Percentiles rank a stretch among this genome's conserved stretches.
Conservation (phyloP, 140 eudicot genomes). For the Ambrosia hybrid region DNA sequence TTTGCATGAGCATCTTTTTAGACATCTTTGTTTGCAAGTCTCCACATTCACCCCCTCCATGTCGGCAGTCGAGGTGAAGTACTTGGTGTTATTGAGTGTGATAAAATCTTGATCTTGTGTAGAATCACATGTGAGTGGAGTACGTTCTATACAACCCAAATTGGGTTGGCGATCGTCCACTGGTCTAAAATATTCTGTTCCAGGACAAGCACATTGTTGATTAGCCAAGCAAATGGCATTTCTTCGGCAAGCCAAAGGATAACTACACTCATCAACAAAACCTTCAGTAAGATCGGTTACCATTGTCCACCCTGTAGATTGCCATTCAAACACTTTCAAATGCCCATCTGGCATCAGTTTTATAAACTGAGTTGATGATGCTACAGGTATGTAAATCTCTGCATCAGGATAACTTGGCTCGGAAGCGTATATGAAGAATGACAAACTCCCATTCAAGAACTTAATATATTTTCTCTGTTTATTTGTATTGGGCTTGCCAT, state of each 20-base stretch:
- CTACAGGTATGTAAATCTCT: not conserved
- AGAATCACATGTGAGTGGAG: conserved; percentile 16
- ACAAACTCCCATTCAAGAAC: conserved; percentile 18
- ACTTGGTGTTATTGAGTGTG: not conserved
- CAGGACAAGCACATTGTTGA: conserved; percentile 20
- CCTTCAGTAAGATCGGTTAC: not conserved
- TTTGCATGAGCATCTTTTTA: conserved; percentile 33
- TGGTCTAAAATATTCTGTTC: not conserved
- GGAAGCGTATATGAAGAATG: not conserved
- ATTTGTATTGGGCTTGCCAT: too few species aligned
- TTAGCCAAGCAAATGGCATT: conserved; percentile 26
- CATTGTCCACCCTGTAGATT: not conserved
- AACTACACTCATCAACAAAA: conserved; percentile 1
- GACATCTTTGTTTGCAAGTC: conserved; percentile 31
- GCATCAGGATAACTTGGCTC: not conserved
- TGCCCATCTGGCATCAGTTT: conserved; percentile 32
- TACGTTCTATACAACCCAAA: conserved; percentile 19
- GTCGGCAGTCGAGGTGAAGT: not conserved
- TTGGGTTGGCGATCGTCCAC: conserved; percentile 2
- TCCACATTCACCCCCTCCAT: conserved; percentile 17
- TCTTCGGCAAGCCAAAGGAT: conserved; percentile 24
- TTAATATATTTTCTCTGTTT: not conserved
- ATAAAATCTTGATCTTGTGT: conserved; percentile 12
- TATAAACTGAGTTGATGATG: conserved; percentile 21
- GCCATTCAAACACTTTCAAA: conserved; percentile 25